phyloP scores from a whole-genome alignment of 2,329 filamentous ascomycete genomes.

The Xylariaceae sp. region DNA sequence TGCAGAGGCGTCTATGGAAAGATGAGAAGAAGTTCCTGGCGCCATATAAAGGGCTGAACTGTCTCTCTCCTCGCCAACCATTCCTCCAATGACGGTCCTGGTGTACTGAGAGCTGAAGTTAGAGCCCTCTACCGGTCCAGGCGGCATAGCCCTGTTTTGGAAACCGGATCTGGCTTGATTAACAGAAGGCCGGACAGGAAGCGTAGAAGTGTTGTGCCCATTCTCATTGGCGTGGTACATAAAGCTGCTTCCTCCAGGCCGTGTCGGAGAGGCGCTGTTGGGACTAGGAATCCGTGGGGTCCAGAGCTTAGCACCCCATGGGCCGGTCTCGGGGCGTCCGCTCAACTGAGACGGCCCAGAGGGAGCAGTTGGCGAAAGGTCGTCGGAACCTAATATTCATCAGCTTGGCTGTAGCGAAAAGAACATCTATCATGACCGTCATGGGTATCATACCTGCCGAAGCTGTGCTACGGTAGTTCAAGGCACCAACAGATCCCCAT shows the following conservation, averaged over 20 bases:
- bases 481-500: slow-evolving; percentile 48
- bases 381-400: slow-evolving; percentile 34
- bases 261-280: slow-evolving; percentile 53
- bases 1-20: slow-evolving; percentile 13
- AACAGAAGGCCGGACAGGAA: slow-evolving; percentile 42
- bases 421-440: background rate
- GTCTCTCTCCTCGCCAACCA: slow-evolving; percentile 26
- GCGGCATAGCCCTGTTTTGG: slow-evolving; percentile 33
- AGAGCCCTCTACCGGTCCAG: slow-evolving; percentile 42
- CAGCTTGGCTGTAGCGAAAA: slow-evolving; percentile 10
- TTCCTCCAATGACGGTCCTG: slow-evolving; percentile 19
- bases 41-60: slow-evolving; percentile 18
- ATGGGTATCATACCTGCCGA: slow-evolving; percentile 43
- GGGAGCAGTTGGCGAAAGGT: slow-evolving; percentile 46
- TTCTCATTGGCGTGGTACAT: slow-evolving; percentile 43
- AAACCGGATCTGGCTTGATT: slow-evolving; percentile 35
- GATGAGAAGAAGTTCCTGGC: slow-evolving; percentile 13
- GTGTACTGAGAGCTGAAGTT: slow-evolving; percentile 39
- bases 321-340: slow-evolving; percentile 62
- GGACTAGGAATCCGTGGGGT: slow-evolving; percentile 38
- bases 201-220: slow-evolving; percentile 42
- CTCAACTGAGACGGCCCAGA: slow-evolving; percentile 66
- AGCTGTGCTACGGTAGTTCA: slow-evolving; percentile 42
- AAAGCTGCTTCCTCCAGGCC: slow-evolving; percentile 44
- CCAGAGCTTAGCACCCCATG: slow-evolving; percentile 58